These are phyloP conservation scores for Pseudocercospora musae DNA, from an alignment of 2,329 filamentous ascomycete genomes.

Conservation along the genomic window DNA sequence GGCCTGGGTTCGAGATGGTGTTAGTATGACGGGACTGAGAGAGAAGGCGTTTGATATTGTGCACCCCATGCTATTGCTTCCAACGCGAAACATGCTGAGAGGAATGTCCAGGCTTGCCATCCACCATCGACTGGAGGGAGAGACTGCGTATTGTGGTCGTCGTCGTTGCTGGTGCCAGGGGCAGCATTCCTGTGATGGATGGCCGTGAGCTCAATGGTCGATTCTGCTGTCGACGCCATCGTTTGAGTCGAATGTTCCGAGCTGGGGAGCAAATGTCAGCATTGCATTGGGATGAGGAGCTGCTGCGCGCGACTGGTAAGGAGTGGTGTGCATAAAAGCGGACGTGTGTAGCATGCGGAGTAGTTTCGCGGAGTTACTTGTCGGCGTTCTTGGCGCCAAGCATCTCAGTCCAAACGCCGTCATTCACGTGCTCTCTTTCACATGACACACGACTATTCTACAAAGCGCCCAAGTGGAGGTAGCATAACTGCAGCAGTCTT, in stretches of 20 bases:
- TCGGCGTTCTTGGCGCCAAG: neutral
- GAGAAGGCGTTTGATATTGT: neutral
- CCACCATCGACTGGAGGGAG: conserved; percentile 40
- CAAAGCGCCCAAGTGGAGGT: too few species aligned
- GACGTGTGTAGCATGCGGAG: neutral
- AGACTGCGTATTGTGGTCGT: conserved; percentile 9
- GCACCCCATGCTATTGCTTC: conserved; percentile 29
- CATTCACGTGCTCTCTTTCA: too few species aligned
- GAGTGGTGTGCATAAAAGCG: too few species aligned
- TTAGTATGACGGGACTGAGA: neutral
- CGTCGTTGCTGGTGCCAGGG: neutral
- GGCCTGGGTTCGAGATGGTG: neutral
- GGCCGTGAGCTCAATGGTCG: neutral
- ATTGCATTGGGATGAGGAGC: neutral
- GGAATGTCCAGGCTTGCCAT: conserved; percentile 45
- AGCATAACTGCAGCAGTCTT: too few species aligned
- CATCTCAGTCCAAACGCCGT: too few species aligned
- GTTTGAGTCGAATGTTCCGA: neutral
- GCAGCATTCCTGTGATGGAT: neutral
- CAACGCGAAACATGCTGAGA: conserved; percentile 43
- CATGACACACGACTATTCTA: too few species aligned
- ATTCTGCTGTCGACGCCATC: neutral
- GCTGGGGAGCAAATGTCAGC: neutral
- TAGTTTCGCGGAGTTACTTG: too few species aligned
- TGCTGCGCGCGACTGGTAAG: too few species aligned